Evolutionary conservation across 2,329 filamentous ascomycete species (phyloP), one percentile per base, ranked within the genome.

Genomic region (Fonsecaea multimorphosa): DNA sequence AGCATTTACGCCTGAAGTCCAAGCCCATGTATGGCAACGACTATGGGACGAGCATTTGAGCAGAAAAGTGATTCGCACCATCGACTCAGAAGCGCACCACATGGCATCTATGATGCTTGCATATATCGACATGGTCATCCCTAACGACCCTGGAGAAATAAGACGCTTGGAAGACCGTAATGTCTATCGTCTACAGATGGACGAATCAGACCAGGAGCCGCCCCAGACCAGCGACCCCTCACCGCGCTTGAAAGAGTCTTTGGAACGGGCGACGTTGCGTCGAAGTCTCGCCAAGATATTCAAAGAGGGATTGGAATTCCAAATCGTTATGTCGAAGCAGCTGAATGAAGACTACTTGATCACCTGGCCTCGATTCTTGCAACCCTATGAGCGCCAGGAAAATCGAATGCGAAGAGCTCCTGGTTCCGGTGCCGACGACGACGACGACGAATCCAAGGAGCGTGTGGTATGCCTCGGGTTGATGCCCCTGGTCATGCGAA

Each of bases 91-190:
- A 8, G 53, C 53, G 24, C 32, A 38, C 11, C 29, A 34, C 16
- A 36, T 36, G 36, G 53, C 31, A 34, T 11, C 31, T 7, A 34
- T 11, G 27, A 2, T 56, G 8, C 32, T 36, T 8, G 36, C 54
- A 24, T 56, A 38, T 16, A 56, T 56, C 54, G 54, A 56, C 22
- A n/a, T 56, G 5, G 5, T 56, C n/a, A 38, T 56, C 29, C 32
- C 32, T 36, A 19, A 32, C 3, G 53, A 55, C 12, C 27, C 14
- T 11, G 12, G 3, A 11, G 14, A n/a, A 12, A 38, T 4, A 12
- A 14, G 34, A 12, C 11, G 9, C 11, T 38, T 14, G 11, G 11
- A 14, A 12, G 9, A 38, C 14, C 8, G 9, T 6, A 16, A 40
- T 19, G 38, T 40, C 38, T 40, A 8, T 19, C 16, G 38, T 19